These are phyloP conservation scores for Pseudogymnoascus sp. DNA, from an alignment of 2,329 filamentous ascomycete genomes.

Conservation along the genomic window DNA sequence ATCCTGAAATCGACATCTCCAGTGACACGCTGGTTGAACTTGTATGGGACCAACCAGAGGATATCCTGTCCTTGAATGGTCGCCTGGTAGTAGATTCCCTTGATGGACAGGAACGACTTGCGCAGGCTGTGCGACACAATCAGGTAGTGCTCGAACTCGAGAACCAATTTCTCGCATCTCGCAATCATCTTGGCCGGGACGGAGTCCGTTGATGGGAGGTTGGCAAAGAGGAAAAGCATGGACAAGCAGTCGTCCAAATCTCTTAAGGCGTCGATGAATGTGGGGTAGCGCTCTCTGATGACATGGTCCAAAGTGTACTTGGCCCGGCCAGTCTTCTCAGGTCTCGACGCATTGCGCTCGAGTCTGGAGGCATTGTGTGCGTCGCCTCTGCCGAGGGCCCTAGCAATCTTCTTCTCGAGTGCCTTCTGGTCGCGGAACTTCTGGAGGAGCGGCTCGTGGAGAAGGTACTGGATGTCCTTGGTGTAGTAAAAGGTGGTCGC, in stretches of 20 bases:
- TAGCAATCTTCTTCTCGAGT: constrained; percentile 94
- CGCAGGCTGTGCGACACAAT: constrained; percentile 85
- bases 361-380: constrained; percentile 79
- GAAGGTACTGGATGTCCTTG: constrained; percentile 96
- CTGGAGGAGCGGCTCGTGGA: constrained; percentile 87
- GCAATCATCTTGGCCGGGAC: constrained; percentile 94
- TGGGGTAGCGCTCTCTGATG: constrained; percentile 95
- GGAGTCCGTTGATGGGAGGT: constrained; percentile 79
- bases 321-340: constrained; percentile 86
- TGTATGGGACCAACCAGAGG: constrained; percentile 94
- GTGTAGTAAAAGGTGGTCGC: constrained; percentile 88
- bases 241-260: constrained; percentile 95
- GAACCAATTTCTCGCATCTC: constrained; percentile 82
- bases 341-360: constrained; percentile 75
- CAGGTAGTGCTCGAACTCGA: constrained; percentile 97
- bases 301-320: constrained; percentile 91
- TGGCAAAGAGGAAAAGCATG: constrained; percentile 96
- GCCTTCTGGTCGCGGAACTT: constrained; percentile 98
- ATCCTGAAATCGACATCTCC: constrained; percentile 96
- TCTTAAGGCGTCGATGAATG: constrained; percentile 86
- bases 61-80: constrained; percentile 96
- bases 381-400: constrained; percentile 85
- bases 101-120: constrained; percentile 96
- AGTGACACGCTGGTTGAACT: constrained; percentile 90
- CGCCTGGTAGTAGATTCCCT: constrained; percentile 98